phyloP scores from a whole-genome alignment of 2,329 filamentous ascomycete genomes.

The Xylariaceae sp. region DNA sequence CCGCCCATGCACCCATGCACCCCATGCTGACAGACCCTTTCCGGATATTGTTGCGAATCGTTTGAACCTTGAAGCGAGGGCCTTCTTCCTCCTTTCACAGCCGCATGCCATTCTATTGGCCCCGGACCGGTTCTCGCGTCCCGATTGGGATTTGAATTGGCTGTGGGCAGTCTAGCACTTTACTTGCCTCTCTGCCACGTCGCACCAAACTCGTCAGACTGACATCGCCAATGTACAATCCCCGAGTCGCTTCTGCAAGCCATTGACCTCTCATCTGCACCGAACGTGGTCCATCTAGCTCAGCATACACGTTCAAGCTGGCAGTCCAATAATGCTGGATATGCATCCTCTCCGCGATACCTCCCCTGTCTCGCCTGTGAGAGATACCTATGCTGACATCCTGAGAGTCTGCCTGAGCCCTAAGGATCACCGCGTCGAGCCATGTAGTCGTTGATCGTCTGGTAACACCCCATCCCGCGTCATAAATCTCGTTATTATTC shows the following conservation, averaged over 20 bases:
- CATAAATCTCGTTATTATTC: slow-evolving; percentile 23
- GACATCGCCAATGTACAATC: no score
- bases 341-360: not conserved
- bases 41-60: not conserved
- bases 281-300: not conserved
- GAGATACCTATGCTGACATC: no score
- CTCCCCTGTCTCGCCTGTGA: not conserved
- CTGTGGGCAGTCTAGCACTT: not conserved
- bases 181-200: no score
- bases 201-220: no score
- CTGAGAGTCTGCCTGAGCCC: not conserved
- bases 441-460: not conserved
- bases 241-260: no score
- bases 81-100: not conserved
- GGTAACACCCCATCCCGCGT: not conserved
- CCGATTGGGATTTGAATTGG: not conserved
- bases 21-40: not conserved
- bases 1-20: no score
- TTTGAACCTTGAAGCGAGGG: no score
- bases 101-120: no score
- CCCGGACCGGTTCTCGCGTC: not conserved
- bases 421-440: not conserved
- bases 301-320: not conserved
- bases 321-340: not conserved
- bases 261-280: no score